Base-by-base conservation (phyloP, 352 stramenopile species). In the Saprolegnia diclina region DNA sequence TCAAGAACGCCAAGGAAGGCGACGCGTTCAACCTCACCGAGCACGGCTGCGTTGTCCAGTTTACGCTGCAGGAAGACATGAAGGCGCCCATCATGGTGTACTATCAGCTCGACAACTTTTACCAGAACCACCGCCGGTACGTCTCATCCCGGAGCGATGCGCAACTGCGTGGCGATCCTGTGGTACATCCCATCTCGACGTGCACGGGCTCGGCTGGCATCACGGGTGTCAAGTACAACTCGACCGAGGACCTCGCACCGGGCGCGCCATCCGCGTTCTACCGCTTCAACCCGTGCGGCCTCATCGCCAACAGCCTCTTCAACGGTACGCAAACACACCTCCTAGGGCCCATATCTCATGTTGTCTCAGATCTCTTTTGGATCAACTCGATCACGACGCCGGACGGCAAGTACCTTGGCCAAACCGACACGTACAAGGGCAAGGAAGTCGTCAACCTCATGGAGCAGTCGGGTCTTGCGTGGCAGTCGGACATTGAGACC, bases 21-120 rank as follows among this genome's bases (percentile, higher is more conserved):
- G 71, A 72, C 46, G 45, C 18, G 32, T 75, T 68, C 26, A 67
- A 67, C 46, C 7, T 69, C 10, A 50, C 21, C 18, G 11, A 55
- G 22, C 38, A 77, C 65, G 65, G 56, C 19, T 72, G 65, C 65
- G 32, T 67, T 7, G 44, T 92, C 42, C 77, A 70, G 0, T 75
- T 96, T 45, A 65, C 70, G 5, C 40, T 87, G 74, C 55, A 67
- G 16, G 40, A 85, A 32, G 74, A 96, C 61, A 92, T 98, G 81
- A 42, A 88, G 29, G 80, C 80, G 29, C 90, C 91, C 6, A 78
- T 97, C 26, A 80, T 96, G 62, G 78, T 98, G 9, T 92, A 97
- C 78, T 98, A 98, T 69, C 79, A 97, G 74, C 64, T 98, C 5
- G 77, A 79, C 38, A 98, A 98, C 73, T 98, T 98, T 76, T 96